These are phyloP conservation scores for Hypoxylon sp. DNA, from an alignment of 2,329 filamentous ascomycete species.

Conservation along the genomic window DNA sequence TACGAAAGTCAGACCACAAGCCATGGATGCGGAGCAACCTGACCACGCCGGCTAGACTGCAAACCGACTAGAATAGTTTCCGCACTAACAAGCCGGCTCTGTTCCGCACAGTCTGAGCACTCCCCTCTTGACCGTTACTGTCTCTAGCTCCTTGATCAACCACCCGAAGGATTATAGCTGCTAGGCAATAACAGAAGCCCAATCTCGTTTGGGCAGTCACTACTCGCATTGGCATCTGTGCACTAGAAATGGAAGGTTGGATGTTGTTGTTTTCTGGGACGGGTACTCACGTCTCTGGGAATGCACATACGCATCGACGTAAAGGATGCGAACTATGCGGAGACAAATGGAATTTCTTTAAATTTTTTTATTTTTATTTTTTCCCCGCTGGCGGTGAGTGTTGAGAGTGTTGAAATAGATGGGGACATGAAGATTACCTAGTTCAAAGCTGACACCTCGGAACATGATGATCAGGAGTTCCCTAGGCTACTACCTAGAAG, in stretches of 20 bases:
- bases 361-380: too few species aligned
- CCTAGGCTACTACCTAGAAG: too few species aligned
- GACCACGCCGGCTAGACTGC: constrained; percentile 5
- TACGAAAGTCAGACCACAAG: background rate
- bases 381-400: background rate
- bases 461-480: background rate
- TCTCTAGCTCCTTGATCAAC: background rate
- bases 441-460: background rate
- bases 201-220: constrained; percentile 16
- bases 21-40: background rate
- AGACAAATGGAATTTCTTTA: too few species aligned
- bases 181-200: background rate
- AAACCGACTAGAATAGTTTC: constrained; percentile 22
- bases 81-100: constrained; percentile 9
- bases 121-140: constrained; percentile 7
- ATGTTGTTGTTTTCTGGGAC: constrained; percentile 2
- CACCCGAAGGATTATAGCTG: constrained; percentile 1
- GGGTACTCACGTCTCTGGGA: background rate
- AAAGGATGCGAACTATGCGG: background rate
- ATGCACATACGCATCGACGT: background rate
- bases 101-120: constrained; percentile 29
- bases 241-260: background rate
- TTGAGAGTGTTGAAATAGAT: too few species aligned
- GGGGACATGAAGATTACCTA: background rate
- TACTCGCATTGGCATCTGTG: constrained; percentile 1